Evolutionary conservation across 805 yeast genomes (phyloP).

Genomic region (Pichia pseudocactophila): DNA sequence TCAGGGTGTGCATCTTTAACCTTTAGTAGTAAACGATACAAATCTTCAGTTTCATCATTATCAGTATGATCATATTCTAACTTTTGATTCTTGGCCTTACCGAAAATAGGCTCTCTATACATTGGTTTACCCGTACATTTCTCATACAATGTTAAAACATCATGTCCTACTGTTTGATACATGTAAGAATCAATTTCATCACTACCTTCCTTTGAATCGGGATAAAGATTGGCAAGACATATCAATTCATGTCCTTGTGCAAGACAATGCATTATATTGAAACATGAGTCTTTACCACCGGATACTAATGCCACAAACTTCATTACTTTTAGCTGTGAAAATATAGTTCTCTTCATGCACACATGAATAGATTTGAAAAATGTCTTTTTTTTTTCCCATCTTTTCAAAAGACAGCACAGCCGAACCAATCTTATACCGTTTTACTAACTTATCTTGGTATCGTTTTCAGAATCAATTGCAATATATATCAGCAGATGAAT

Average conservation of each 20-base stretch:
- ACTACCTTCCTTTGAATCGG: conserved; percentile 35
- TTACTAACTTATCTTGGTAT: too few species aligned
- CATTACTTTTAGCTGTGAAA: conserved; percentile 38
- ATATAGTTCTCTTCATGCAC: too few species aligned
- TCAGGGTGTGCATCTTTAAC: conserved; percentile 57
- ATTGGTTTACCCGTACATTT: conserved; percentile 75
- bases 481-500: too few species aligned
- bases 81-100: conserved; percentile 51
- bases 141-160: conserved; percentile 53
- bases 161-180: conserved; percentile 97
- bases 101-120: conserved; percentile 57
- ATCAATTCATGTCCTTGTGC: conserved; percentile 75
- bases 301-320: conserved; percentile 86
- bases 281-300: conserved; percentile 96
- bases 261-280: conserved; percentile 79
- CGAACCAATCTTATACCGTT: too few species aligned
- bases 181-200: conserved; percentile 85
- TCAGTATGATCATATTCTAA: conserved; percentile 62
- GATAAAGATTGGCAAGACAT: conserved; percentile 80
- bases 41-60: conserved; percentile 84
- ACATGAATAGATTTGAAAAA: neutral
- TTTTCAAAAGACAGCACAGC: too few species aligned
- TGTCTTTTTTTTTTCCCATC: too few species aligned
- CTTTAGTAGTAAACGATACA: conserved; percentile 41
- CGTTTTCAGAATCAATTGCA: too few species aligned